Base-by-base conservation (phyloP, 441 rosid species). In the Pelargonium fulgidum region DNA sequence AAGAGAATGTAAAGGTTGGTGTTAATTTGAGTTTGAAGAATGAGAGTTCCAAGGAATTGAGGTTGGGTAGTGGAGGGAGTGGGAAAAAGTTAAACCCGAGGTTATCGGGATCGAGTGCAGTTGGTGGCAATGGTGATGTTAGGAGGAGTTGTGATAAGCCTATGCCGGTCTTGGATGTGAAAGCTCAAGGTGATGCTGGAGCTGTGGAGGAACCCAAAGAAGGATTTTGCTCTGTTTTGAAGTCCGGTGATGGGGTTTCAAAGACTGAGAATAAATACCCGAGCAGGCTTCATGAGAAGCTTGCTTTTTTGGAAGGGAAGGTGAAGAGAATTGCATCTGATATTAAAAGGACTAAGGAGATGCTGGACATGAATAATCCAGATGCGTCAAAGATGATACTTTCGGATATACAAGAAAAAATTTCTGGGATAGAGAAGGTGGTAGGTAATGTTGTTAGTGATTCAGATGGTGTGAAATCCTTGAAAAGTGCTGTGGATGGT, bases 251-350 rank as follows among this genome's bases (percentile, higher is more conserved):
- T 29, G 36, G 36, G 36, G 36, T 29, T 29, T 2, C 3, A 3
- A 26, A 26, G 33, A 26, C 33, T 65, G 75, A 4, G 65, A 70
- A 68, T 65, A 90, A 88, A 59, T 81, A 82, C 67, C 85, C 85
- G 0, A 87, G 95, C 64, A 90, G 85, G 79, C 88, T 95, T 67
- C 96, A 95, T 26, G 95, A 95, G 73, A 92, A 88, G 86, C 97
- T 95, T 52, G 93, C 97, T 36, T 92, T 92, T 82, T 73, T 95
- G 41, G 99, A 92, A 77, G 97, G 95, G 9, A 95, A 90, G 81
- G 99, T 95, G 67, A 90, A 90, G 84, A 88, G 93, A 72, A 92
- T 95, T 56, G 93, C 98, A 5, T 87, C 96, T 0, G 98, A 95
- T 73, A 95, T 92, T 56, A 92, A 86, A 85, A 88, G 79, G 82